Evolutionary conservation across 345 rosid genomes (phyloP), one percentile per base, ranked within the genome.

Genomic region (Corymbia maculata): DNA sequence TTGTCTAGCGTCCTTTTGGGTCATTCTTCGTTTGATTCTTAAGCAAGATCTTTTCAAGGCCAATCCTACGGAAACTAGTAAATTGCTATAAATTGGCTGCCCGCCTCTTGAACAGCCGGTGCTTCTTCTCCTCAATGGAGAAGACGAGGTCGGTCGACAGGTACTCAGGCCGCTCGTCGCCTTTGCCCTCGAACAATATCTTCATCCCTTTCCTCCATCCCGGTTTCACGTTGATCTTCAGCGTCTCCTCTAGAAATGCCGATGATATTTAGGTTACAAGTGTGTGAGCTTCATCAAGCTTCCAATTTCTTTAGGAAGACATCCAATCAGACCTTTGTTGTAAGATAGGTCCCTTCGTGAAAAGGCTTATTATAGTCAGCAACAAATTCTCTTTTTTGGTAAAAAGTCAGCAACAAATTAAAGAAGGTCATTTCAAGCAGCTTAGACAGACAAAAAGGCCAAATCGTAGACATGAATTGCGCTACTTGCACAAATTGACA

Each of bases 141-240:
- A 96, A 94, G 8, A 93, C 89, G 3, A 96, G 90, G 85, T 96
- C 98, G 10, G 97, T 95, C 0, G 97, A 96, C 4, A 93, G 93
- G 86, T 95, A 94, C 1, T 98, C 99, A 0, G 96, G 99, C 90
- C 91, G 93, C 89, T 96, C 95, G n/a, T 95, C 94, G 1, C 98
- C 99, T 87, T 93, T 96, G 52, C 98, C 99, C 88, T 96, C 98
- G 42, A 97, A 96, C 88, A 93, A 94, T 51, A 97, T 95, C 92
- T 92, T 94, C 1, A 97, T 97, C 87, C 99, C 99, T 91, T 92
- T 94, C 91, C 70, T 96, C 99, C 99, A 97, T 90, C 99, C 99
- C 32, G 99, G 98, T 85, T 95, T 92, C 26, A 97, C 88, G 49
- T 92, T 95, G 86, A 97, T 94, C 86, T 91, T 93, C 55, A 97